Base-by-base conservation (phyloP, 352 stramenopile genomes). In the Globisporangium ultimum region DNA sequence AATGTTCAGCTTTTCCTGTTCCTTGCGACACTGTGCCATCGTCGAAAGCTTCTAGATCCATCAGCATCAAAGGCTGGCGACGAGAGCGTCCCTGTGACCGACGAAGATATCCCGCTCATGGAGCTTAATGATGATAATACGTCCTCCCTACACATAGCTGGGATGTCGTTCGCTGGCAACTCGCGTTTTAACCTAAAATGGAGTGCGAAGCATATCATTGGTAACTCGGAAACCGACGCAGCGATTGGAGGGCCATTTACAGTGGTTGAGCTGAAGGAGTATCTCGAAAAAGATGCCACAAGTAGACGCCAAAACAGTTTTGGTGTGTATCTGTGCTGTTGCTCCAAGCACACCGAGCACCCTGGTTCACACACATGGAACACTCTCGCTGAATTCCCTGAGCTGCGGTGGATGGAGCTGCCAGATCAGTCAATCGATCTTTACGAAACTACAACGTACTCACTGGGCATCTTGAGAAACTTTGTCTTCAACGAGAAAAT, bases 401-500 rank as follows among this genome's bases (percentile, higher is more conserved):
- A 93, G 55, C 53, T 93, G n/a, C 79, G 84, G 9, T 93, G 84
- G 84, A 86, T 91, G 69, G 81, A 93, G 53, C 24, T 93, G 18
- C 80, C 82, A 1, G 76, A 89, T 20, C 71, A 89, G 45, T 68
- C 80, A 3, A 71, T 91, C 38, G 70, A 89, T 40, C 57, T 78
- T 14, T 65, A 58, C 2, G 57, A 51, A 10, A 77, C 76, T 48
- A 78, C 78, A 2, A 60, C 64, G 7, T 78, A 75, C 28, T 76
- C 81, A 3, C 62, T 93, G 17, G 74, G 74, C 18, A 78, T 85
- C 12, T 21, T 93, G 50, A 63, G 76, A 11, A 89, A 91, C 48
- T 78, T 90, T 18, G 61, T 93, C 32, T 55, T 74, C 12, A 87
- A 78, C 60, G 72, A 88, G 75, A 63, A 68, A n/a, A 49, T 68